Percentiles rank a stretch among this genome's conserved stretches.
phyloP scores from a whole-genome alignment of 495 filamentous ascomycete species.

The Penicillium pulvis region DNA sequence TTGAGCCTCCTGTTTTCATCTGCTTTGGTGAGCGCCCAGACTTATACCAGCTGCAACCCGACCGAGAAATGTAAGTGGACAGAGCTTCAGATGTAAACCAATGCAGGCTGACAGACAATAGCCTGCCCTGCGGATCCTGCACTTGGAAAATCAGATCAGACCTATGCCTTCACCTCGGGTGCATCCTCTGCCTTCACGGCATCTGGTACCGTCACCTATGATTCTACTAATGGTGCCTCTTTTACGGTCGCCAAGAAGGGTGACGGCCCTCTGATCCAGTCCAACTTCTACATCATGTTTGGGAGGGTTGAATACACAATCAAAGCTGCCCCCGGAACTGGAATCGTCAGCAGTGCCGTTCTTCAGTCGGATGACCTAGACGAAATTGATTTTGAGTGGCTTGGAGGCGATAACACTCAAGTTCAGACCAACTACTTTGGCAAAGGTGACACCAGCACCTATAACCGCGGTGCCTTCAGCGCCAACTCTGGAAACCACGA shows the following conservation, averaged over 20 bases:
- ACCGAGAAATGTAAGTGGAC: slow-evolving; percentile 60
- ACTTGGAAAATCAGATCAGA: slow-evolving; percentile 69
- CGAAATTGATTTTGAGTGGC: slow-evolving; percentile 90
- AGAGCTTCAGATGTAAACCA: not conserved
- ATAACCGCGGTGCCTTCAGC: slow-evolving; percentile 63
- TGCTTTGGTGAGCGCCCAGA: slow-evolving; percentile 64
- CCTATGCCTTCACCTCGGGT: slow-evolving; percentile 79
- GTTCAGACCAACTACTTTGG: slow-evolving; percentile 87
- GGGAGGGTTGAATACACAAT: slow-evolving; percentile 60
- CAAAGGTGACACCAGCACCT: slow-evolving; percentile 70
- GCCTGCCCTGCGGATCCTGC: slow-evolving; percentile 79
- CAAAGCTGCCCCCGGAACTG: slow-evolving; percentile 62
- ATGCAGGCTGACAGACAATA: slow-evolving; percentile 28
- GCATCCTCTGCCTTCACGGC: slow-evolving; percentile 67
- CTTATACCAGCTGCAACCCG: slow-evolving; percentile 75
- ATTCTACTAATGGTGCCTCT: slow-evolving; percentile 65
- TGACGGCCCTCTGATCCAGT: slow-evolving; percentile 80
- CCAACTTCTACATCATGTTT: slow-evolving; percentile 77
- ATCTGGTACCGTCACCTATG: slow-evolving; percentile 67
- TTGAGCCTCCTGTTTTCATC: slow-evolving; percentile 31
- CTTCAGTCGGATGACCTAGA: slow-evolving; percentile 83
- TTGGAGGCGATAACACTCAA: slow-evolving; percentile 61
- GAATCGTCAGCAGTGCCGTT: slow-evolving; percentile 76
- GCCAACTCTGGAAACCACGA: slow-evolving; percentile 51
- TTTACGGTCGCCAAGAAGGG: slow-evolving; percentile 85